Base-by-base conservation (phyloP, 352 stramenopile genomes). In the Globisporangium abappressorium region DNA sequence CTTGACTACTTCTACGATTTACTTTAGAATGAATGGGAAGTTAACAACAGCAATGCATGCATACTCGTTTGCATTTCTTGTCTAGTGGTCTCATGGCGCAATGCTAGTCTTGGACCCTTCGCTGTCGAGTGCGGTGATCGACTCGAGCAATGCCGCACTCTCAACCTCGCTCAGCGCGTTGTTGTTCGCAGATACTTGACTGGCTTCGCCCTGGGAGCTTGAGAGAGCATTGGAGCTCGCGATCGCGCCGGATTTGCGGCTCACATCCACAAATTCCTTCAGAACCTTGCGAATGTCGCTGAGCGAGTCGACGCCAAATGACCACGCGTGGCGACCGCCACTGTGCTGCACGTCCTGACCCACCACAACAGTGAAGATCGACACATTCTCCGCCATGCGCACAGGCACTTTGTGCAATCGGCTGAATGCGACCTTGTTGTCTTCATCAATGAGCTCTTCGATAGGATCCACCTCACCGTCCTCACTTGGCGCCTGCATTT, bases 391-490 rank as follows among this genome's bases (percentile, higher is more conserved):
- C 5, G 84, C 80, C 56, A 93, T 73, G 34, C 79, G 80, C 38
- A 93, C 78, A 5, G 84, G 84, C 34, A 93, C 81, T 43, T 91
- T 91, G 46, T 93, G 84, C 56, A 93, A 75, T 2, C 80, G 84
- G 56, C 81, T 93, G 54, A 93, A 93, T 5, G 80, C 76, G 22
- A 93, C 84, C 61, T 91, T 91, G 69, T 93, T 91, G 66, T 93
- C 84, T 59, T 89, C 82, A 34, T 93, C 81, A n/a, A 90, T 64
- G 12, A 38, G 66, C 30, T 77, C 66, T 15, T 73, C 66, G 1
- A 54, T 66, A 5, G 69, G 66, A 22, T 85, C 73, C n/a, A 81
- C 51, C 4, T 91, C 81, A 15, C 85, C 77, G 47, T 85, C 76
- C 4, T 89, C 82, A 8, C 83, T 72, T 0, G 49, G 69, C 41